Percentiles rank a stretch among this genome's conserved stretches.
Conservation (phyloP, 2,329 filamentous ascomycete species). For the Cladophialophora psammophila region DNA sequence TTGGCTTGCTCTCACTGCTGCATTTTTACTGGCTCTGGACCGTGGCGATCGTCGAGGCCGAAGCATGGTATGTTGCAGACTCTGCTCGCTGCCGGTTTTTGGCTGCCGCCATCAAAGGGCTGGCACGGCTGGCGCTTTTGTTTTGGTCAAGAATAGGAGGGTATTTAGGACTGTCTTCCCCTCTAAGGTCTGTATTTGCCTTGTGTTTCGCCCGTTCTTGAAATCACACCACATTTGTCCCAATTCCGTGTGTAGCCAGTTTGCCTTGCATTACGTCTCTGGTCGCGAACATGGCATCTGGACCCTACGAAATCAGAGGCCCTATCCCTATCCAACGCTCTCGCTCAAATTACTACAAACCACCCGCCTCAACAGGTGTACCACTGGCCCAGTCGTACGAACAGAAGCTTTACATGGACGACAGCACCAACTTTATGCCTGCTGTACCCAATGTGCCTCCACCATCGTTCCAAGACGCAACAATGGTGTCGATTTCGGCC, state of each 20-base stretch:
- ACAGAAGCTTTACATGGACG: slow-evolving; percentile 17
- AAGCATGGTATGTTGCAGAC: neutral
- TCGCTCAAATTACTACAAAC: slow-evolving; percentile 23
- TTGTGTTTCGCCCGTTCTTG: neutral
- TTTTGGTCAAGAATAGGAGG: neutral
- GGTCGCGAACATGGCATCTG: slow-evolving; percentile 9
- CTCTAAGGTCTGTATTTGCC: neutral
- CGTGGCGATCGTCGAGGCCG: neutral
- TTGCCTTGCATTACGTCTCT: neutral
- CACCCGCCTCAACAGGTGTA: neutral
- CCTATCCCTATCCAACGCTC: slow-evolving; percentile 8
- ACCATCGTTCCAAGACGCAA: slow-evolving; percentile 15
- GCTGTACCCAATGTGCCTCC: neutral
- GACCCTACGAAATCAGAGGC: slow-evolving; percentile 10
- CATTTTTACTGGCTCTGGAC: neutral
- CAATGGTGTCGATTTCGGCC: slow-evolving; percentile 39
- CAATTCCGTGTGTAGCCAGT: neutral
- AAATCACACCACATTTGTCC: neutral
- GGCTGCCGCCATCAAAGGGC: neutral
- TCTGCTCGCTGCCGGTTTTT: neutral
- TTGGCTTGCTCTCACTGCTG: neutral
- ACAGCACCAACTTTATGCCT: slow-evolving; percentile 8
- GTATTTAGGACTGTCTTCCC: neutral
- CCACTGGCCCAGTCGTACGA: slow-evolving; percentile 9
- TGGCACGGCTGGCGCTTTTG: neutral